These are phyloP conservation scores for Lipomyces lipofer DNA, from an alignment of 805 yeast genomes.

Conservation along the genomic window DNA sequence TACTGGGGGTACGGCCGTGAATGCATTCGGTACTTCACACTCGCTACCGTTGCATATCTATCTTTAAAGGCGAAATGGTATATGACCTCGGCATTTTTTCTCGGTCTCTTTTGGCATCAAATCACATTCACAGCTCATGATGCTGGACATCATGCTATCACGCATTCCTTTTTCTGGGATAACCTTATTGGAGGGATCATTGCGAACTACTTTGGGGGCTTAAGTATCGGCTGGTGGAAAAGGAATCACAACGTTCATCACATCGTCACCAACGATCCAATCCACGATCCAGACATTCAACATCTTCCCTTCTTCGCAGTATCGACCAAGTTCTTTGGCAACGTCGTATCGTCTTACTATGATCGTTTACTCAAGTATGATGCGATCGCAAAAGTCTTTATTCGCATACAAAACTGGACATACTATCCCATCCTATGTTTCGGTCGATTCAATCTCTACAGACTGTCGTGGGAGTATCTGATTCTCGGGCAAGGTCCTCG, in stretches of 20 bases:
- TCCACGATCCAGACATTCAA: conserved; percentile 92
- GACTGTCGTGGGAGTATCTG: conserved; percentile 77
- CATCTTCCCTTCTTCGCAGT: conserved; percentile 91
- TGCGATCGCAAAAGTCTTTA: conserved; percentile 54
- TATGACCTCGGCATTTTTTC: conserved; percentile 56
- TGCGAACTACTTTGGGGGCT: conserved; percentile 83
- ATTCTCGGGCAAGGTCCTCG: conserved; percentile 76
- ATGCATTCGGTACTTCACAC: conserved; percentile 54
- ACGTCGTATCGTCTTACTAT: conserved; percentile 78
- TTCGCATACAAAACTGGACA: conserved; percentile 66
- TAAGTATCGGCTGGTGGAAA: conserved; percentile 94
- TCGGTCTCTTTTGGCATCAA: conserved; percentile 89
- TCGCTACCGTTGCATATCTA: conserved; percentile 53
- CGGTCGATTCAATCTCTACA: conserved; percentile 82
- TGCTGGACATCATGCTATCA: conserved; percentile 81
- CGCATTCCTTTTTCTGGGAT: conserved; percentile 77
- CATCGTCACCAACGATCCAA: conserved; percentile 85
- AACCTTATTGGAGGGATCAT: conserved; percentile 69
- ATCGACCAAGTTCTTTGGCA: conserved; percentile 64
- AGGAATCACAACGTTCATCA: conserved; percentile 93
- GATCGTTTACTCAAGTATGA: conserved; percentile 69
- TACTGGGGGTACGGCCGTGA: conserved; percentile 76
- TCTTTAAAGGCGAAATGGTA: conserved; percentile 51
- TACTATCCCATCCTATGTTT: conserved; percentile 79
- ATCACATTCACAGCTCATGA: conserved; percentile 85